A percentile compares a stretch with the other conserved stretches of the same genome.
These are phyloP conservation scores for Syncephalastrum monosporum DNA, from an alignment of 371 early-diverging fungal species.

Conservation along the genomic window DNA sequence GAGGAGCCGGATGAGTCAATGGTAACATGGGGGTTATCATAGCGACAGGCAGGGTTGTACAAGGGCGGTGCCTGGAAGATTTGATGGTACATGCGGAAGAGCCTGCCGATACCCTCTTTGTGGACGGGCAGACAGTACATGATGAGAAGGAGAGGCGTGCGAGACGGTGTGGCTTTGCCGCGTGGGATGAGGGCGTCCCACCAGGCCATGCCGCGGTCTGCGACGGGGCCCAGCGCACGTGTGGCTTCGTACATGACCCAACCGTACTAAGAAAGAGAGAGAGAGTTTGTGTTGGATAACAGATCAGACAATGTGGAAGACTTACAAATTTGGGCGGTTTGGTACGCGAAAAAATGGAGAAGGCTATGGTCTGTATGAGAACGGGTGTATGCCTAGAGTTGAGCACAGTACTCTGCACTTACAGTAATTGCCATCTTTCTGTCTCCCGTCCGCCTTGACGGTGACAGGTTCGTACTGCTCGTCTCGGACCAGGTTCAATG, in stretches of 20 bases:
- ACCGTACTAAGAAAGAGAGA: constrained; percentile 30
- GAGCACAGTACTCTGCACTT: constrained; percentile 5
- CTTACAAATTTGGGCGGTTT: constrained; percentile 31
- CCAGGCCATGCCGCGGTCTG: constrained; percentile 37
- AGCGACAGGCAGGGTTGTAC: constrained; percentile 34
- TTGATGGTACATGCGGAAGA: constrained; percentile 14
- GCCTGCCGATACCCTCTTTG: constrained; percentile 12
- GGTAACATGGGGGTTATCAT: constrained; percentile 26
- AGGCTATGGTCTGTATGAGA: constrained; percentile 18
- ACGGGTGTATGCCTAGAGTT: background rate
- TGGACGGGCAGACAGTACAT: constrained; percentile 33
- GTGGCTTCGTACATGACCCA: constrained; percentile 51
- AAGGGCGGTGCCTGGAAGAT: constrained; percentile 35
- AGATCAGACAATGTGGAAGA: background rate
- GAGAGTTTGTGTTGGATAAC: background rate
- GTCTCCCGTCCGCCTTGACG: constrained; percentile 33
- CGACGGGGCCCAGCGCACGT: constrained; percentile 40
- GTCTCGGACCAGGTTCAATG: constrained; percentile 29
- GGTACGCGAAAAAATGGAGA: constrained; percentile 25
- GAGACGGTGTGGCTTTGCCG: constrained; percentile 26
- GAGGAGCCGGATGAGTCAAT: background rate
- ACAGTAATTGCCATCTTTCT: constrained; percentile 35
- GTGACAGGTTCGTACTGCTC: constrained; percentile 35
- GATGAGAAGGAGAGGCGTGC: constrained; percentile 40
- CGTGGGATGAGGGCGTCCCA: constrained; percentile 50